Percentiles rank a stretch among this genome's conserved stretches.
phyloP scores from a whole-genome alignment of 495 filamentous ascomycete genomes.

The Recurvomyces mirabilis region DNA sequence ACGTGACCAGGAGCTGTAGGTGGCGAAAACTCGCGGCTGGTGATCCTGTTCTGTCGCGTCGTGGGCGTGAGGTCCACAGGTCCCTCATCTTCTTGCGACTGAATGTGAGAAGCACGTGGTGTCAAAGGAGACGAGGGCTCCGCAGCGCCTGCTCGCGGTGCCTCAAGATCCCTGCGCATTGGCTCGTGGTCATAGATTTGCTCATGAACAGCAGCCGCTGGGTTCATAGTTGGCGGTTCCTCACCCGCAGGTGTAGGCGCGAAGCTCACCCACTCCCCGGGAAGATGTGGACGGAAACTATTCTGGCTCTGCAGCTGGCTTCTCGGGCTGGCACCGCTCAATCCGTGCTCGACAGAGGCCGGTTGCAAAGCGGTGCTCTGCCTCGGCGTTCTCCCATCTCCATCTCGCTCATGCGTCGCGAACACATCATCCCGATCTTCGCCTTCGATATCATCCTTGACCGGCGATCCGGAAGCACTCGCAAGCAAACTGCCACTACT shows the following conservation, averaged over 20 bases:
- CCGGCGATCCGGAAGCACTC: no score
- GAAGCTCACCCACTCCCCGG: slow-evolving; percentile 56
- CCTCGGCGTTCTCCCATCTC: background rate
- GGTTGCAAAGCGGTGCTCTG: background rate
- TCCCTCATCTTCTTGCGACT: slow-evolving; percentile 1
- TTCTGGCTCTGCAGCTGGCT: slow-evolving; percentile 7
- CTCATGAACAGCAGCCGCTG: background rate
- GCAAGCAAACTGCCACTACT: slow-evolving; percentile 3
- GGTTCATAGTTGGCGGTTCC: slow-evolving; percentile 5
- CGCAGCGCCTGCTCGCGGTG: no score
- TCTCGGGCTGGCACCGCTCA: no score
- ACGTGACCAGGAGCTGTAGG: background rate
- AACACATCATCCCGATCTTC: slow-evolving; percentile 1
- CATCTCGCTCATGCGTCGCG: no score
- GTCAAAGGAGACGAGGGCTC: background rate
- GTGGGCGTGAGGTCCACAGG: slow-evolving; percentile 28
- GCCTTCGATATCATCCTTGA: background rate
- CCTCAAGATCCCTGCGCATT: no score
- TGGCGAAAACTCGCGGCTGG: background rate
- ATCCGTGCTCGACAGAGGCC: no score
- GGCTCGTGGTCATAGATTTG: no score
- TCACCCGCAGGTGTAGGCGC: slow-evolving; percentile 30
- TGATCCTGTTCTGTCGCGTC: slow-evolving; percentile 13
- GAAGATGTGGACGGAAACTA: slow-evolving; percentile 48
- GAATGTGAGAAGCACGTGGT: slow-evolving; percentile 9